Base-by-base conservation (phyloP, 805 yeast genomes). In the Maudiozyma serrabonitensis region DNA sequence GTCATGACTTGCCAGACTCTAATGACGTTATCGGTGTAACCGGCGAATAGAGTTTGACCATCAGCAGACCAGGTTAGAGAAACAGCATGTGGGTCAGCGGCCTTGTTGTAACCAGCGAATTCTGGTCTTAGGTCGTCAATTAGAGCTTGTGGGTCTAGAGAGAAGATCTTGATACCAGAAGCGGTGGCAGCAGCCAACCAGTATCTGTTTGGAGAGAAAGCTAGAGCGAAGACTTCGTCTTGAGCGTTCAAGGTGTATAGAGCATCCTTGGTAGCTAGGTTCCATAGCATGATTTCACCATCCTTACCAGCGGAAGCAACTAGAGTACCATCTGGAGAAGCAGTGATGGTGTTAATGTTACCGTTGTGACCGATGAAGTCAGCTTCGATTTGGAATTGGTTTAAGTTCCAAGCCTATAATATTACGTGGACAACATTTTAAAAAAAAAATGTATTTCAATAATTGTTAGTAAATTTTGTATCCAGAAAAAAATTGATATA, bases 1-100 rank as follows among this genome's bases (percentile, higher is more conserved):
- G 95, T 87, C 98, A 93, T 93, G 69, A 93, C 96, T 84, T 93
- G 98, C 99, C 99, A 93, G 76, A 93, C 99, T 81, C 99, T 91
- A 82, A 93, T 91, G 73, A 86, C 82, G 82, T 87, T 87, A 79
- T 93, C 99, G 70, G 97, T 90, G 96, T 93, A 93, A 82, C 99
- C 99, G 68, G 98, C 96, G 74, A 88, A 93, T 77, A 93, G 82
- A 85, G 85, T 88, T 82, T 91, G 98, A 75, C 99, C 99, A 69
- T 93, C 99, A 75, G 96, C 91, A 68, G 98, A 90, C 99, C 99
- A 93, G 74, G 97, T 88, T 73, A 93, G 82, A 62, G 98, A 91
- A 73, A 93, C 79, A 74, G 95, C 91, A 76, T 88, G 95, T 72
- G 99, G 98, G 78, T 88, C 95, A 82, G 87, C 87, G 66, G 95